Base-by-base conservation (phyloP, 768 basidiomycete species). In the Amanita jacksonii region DNA sequence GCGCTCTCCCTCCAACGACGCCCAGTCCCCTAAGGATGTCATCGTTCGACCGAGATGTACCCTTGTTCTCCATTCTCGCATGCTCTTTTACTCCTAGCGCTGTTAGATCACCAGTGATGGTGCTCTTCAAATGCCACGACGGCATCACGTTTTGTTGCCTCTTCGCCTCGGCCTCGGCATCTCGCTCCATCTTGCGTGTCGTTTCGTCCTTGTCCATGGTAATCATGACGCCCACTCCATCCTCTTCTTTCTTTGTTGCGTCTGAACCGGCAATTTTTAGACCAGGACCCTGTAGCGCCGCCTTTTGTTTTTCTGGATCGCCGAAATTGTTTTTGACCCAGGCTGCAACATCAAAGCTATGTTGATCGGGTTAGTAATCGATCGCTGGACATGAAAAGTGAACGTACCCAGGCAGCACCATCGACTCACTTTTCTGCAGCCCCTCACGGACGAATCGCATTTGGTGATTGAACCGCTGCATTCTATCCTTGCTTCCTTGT, bases 101-200 rank as follows among this genome's bases (percentile, higher is more conserved):
- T 1, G 94, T 96, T 48, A 91, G 66, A 52, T 93, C 85, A 7
- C 92, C 91, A 3, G 90, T 82, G 49, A 99, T 90, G 2, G 96
- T 99, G 57, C 90, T 93, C 62, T 89, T 86, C 52, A 92, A 73
- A 66, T 96, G 89, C 96, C 96, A 99, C 9, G 85, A 71, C 1
- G 96, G 96, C 35, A 99, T 67, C 0, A 81, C 77, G 57, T 98
- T 97, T 66, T 98, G 92, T 57, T 83, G 77, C 46, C 89, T 66
- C 63, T 92, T 92, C 43, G 81, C 76, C 46, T 85, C 85, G 1
- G 85, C 85, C 60, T 92, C 79, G 16, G 76, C 78, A 52, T 87
- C 86, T 43, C 85, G 70, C 58, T 89, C 85, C 54, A 70, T 65
- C 47, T 76, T 75, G 49, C 77, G 72, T 13, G 78, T 81, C 51